Percentiles rank a stretch among this genome's conserved stretches.
Conservation (phyloP, 441 rosid species). For the Aleurites moluccanus region DNA sequence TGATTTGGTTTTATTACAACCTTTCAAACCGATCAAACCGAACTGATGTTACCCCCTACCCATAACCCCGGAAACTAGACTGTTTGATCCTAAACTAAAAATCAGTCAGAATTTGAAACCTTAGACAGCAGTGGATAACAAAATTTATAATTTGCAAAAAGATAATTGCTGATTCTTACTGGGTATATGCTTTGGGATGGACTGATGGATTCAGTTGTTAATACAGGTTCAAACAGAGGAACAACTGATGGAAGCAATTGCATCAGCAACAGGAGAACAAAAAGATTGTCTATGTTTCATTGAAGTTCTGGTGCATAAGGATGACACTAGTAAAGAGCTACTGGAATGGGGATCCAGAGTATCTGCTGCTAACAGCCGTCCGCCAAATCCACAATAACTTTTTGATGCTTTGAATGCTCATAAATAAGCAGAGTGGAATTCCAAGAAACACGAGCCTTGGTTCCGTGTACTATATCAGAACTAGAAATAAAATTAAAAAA, state of each 20-base stretch:
- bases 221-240: conserved; percentile 50
- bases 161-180: not conserved
- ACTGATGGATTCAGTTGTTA: conserved; percentile 16
- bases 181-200: not conserved
- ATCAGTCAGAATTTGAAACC: not conserved
- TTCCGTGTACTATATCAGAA: not conserved
- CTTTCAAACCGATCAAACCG: too few species aligned
- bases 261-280: conserved; percentile 38
- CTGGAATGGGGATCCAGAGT: conserved; percentile 73
- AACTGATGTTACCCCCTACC: too few species aligned
- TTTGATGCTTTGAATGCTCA: not conserved
- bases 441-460: conserved; percentile 1
- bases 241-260: conserved; percentile 43
- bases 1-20: too few species aligned
- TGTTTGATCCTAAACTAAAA: not conserved
- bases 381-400: conserved; percentile 57
- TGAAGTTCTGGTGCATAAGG: conserved; percentile 56
- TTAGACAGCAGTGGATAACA: not conserved
- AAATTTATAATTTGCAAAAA: not conserved
- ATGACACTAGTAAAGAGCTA: conserved; percentile 67
- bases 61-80: not conserved
- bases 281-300: conserved; percentile 54
- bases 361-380: conserved; percentile 53
- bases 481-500: conserved; percentile 9
- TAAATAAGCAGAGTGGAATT: not conserved